Evolutionary conservation across 2,329 filamentous ascomycete genomes (phyloP).

Genomic region (Neocatenulostroma microsporum): DNA sequence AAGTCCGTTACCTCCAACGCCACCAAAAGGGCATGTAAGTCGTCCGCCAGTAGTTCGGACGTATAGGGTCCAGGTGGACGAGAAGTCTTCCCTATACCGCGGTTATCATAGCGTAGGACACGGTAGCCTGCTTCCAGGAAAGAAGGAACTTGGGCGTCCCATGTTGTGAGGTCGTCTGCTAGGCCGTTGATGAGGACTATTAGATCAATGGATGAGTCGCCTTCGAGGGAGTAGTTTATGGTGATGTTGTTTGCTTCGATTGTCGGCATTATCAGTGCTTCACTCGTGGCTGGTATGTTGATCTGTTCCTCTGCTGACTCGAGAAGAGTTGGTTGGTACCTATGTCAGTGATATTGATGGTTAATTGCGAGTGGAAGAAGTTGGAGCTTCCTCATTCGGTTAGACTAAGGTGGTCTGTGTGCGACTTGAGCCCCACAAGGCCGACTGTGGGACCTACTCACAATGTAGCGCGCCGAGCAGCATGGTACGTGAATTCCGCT

Average conservation of each 20-base stretch:
- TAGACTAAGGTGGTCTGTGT: no score
- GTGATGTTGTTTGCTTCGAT: constrained; percentile 13
- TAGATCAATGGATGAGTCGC: constrained; percentile 3
- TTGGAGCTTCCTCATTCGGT: no score
- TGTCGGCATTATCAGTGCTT: no score
- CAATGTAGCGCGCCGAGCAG: no score
- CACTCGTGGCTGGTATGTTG: no score
- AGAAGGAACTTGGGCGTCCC: constrained; percentile 14
- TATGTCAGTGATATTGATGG: no score
- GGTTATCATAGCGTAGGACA: constrained; percentile 20
- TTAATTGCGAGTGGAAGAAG: no score
- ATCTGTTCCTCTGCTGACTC: no score
- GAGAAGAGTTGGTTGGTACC: no score
- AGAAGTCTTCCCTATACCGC: constrained; percentile 17
- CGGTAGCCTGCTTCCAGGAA: constrained; percentile 13
- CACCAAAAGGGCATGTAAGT: constrained; percentile 14
- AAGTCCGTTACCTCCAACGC: constrained; percentile 8
- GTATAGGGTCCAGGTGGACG: constrained; percentile 17
- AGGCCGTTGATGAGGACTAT: constrained; percentile 21
- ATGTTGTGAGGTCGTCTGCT: constrained; percentile 18
- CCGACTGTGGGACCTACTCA: no score
- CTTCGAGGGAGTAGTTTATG: constrained; percentile 15
- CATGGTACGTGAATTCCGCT: no score
- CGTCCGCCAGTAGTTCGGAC: constrained; percentile 12
- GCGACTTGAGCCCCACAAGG: no score